Percentiles rank a stretch among this genome's conserved stretches.
These are phyloP conservation scores for Oryza meyeriana DNA, from an alignment of 176 grass and related monocot genomes.

Conservation along the genomic window DNA sequence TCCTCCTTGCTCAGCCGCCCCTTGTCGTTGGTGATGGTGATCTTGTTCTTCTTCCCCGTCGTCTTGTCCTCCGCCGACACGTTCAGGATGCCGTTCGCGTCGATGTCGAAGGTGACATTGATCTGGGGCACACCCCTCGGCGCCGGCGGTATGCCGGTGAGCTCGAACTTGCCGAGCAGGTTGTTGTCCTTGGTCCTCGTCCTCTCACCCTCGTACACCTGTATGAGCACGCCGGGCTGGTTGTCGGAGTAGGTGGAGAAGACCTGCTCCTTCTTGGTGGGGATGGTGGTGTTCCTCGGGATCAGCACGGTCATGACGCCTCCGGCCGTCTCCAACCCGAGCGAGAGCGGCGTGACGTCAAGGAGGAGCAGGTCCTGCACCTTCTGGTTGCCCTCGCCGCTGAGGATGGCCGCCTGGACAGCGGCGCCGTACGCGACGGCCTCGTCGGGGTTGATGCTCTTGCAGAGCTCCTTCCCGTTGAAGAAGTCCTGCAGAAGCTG, in stretches of 20 bases:
- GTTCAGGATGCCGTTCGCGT: slow-evolving; percentile 75
- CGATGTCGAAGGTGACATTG: slow-evolving; percentile 77
- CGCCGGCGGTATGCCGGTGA: slow-evolving; percentile 64
- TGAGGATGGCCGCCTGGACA: slow-evolving; percentile 67
- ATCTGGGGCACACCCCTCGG: slow-evolving; percentile 70
- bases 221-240: slow-evolving; percentile 67
- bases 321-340: slow-evolving; percentile 65
- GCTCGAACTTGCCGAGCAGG: slow-evolving; percentile 72
- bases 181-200: slow-evolving; percentile 77
- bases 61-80: slow-evolving; percentile 83
- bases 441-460: slow-evolving; percentile 92
- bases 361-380: slow-evolving; percentile 70
- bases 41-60: slow-evolving; percentile 73
- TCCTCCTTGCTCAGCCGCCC: slow-evolving; percentile 84
- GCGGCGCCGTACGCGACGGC: slow-evolving; percentile 79
- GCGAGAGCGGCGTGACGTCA: slow-evolving; percentile 77
- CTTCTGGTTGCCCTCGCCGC: slow-evolving; percentile 69
- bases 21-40: slow-evolving; percentile 89
- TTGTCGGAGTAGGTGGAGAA: slow-evolving; percentile 78
- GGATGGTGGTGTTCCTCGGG: slow-evolving; percentile 80
- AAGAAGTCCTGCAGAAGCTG: slow-evolving; percentile 79
- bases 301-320: slow-evolving; percentile 66
- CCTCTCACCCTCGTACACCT: slow-evolving; percentile 87
- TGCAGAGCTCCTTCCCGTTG: slow-evolving; percentile 84
- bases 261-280: slow-evolving; percentile 72